phyloP scores from a whole-genome alignment of 1,139 yeast genomes.

The Blastobotrys ciferrii region DNA sequence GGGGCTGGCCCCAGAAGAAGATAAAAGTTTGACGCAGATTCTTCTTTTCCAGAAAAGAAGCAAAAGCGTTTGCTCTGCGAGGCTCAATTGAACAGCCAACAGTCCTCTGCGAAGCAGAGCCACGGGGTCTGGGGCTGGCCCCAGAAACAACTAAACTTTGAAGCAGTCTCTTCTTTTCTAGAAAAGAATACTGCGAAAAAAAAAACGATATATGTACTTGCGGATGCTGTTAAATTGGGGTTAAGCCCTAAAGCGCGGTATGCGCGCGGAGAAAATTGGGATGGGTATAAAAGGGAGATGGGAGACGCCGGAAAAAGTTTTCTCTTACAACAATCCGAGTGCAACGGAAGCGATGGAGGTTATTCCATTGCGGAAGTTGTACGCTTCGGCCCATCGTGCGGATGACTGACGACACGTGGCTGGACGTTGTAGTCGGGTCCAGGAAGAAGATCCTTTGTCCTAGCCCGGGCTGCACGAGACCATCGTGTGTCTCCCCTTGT shows the following conservation, averaged over 20 bases:
- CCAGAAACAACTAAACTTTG: too few relatives aligned
- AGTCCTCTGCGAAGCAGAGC: too few relatives aligned
- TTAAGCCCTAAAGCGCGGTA: background rate
- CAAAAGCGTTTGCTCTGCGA: too few relatives aligned
- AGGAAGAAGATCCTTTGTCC: conserved; percentile 23
- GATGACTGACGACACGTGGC: conserved; percentile 21
- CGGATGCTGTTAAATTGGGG: background rate
- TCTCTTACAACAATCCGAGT: conserved; percentile 10
- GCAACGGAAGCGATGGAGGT: conserved; percentile 8
- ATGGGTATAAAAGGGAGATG: background rate
- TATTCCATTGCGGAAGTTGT: conserved; percentile 7
- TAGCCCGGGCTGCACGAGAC: conserved; percentile 19
- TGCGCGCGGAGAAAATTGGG: background rate
- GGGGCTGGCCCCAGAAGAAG: too few relatives aligned
- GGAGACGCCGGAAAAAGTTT: background rate
- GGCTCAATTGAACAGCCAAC: too few relatives aligned
- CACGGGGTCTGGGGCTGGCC: too few relatives aligned
- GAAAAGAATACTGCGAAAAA: too few relatives aligned
- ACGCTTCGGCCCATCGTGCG: conserved; percentile 33
- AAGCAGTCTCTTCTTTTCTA: too few relatives aligned
- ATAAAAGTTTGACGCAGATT: too few relatives aligned
- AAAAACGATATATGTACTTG: too few relatives aligned
- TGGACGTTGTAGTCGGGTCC: conserved; percentile 4
- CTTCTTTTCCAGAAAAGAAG: too few relatives aligned
- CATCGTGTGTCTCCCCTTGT: conserved; percentile 32